Base-by-base conservation (phyloP, 2,329 filamentous ascomycete genomes). In the Drechslerella dactyloides region DNA sequence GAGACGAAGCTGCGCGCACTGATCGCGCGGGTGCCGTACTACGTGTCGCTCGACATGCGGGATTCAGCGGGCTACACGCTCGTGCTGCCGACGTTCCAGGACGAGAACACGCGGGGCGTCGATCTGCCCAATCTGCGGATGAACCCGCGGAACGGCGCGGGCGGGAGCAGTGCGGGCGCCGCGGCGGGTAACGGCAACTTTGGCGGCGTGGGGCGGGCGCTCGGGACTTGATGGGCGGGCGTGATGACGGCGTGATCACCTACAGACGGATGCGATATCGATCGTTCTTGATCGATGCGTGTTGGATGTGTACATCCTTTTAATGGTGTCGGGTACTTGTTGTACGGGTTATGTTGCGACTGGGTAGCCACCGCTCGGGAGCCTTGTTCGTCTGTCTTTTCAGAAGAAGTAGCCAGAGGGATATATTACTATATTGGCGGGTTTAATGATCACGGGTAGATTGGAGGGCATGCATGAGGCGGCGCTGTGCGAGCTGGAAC, bases 1-100 rank as follows among this genome's bases (percentile, higher is more conserved):
- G 94, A 99, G 81, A 86, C 86, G 17, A 96, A 93, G 78, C 82
- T 97, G 69, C 94, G 96, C 77, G 83, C 97, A 5, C 52, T 72
- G 42, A 8, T 72, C 15, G 63, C 66, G 30, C 58, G 54, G 51
- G 48, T 72, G 48, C 68, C 68, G 55, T 65, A 56, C 37, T 72
- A 72, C 23, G 60, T 72, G 3, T 50, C 68, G 6, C 21, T 72
- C 40, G 68, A 72, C 13, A 35, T 55, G 33, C 54, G 68, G 17
- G 68, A 72, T 61, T 27, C 68, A n/a, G 46, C 60, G 19, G 68
- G 68, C 0, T 48, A 72, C 53, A 72, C 60, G 21, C 35, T 72
- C 4, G 60, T 72, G 15, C 33, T 72, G 17, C 68, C 68, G 10
- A 72, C 68, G 1, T 72, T 72, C 62, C 44, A 55, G 51, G 68